Evolutionary conservation across 1,284 basidiomycete genomes (phyloP).

Genomic region (Volvariella surrecta): DNA sequence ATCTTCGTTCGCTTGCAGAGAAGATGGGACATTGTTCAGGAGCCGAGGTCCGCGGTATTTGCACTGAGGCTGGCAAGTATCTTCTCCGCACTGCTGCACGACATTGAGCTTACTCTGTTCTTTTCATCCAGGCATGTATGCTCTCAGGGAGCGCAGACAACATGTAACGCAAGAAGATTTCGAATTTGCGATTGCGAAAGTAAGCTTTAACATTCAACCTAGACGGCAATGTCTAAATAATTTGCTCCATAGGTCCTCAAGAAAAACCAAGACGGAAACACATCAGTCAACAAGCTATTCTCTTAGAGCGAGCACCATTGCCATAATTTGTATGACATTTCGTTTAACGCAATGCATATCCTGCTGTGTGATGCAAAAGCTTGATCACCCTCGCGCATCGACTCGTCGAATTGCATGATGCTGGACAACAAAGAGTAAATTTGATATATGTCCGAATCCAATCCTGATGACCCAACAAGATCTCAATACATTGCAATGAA

Average conservation of each 20-base stretch:
- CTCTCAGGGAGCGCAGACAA: constrained; percentile 88
- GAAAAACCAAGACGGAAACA: constrained; percentile 77
- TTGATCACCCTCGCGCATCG: too few species aligned
- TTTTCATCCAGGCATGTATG: constrained; percentile 91
- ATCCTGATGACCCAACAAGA: too few species aligned
- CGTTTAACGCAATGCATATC: too few species aligned
- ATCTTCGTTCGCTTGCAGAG: constrained; percentile 89
- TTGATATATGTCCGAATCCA: too few species aligned
- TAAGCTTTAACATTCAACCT: constrained; percentile 19
- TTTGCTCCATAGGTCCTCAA: constrained; percentile 57
- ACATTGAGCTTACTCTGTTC: background rate
- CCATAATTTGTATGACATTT: too few species aligned
- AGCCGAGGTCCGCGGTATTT: constrained; percentile 97
- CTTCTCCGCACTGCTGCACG: background rate
- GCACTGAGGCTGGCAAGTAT: constrained; percentile 39
- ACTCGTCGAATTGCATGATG: too few species aligned
- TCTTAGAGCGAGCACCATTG: too few species aligned
- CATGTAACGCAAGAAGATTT: constrained; percentile 99
- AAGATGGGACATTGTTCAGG: constrained; percentile 99
- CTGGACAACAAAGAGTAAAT: too few species aligned
- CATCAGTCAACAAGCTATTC: constrained; percentile 77
- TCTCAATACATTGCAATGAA: too few species aligned
- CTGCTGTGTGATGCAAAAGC: too few species aligned
- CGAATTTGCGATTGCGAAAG: constrained; percentile 92
- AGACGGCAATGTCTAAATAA: background rate